Evolutionary conservation across 2,329 filamentous ascomycete genomes (phyloP), one percentile per base, ranked within the genome.

Genomic region (Elsinoe ampelina): DNA sequence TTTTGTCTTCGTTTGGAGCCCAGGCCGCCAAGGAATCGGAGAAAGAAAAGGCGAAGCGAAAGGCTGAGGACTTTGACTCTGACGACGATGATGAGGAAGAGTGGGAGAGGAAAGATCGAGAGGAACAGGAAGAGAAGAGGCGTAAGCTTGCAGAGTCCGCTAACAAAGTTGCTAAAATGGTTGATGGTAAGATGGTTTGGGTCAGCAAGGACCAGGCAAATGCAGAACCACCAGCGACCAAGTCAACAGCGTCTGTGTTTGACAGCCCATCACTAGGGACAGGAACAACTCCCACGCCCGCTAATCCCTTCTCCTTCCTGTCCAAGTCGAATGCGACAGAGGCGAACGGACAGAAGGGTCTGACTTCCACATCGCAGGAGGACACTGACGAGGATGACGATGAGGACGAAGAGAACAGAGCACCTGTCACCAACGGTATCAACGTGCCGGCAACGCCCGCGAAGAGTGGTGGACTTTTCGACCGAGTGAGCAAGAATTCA

Each of bases 1-100:
- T 77, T 62, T 64, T 75, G 54, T 67, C 68, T 15, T 68, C 75
- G 6, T 77, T 77, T 59, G 67, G 69, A 22, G 60, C 61, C 35
- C 64, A 66, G 54, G 69, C 75, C 5, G 69, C 71, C 17, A 67
- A 72, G 52, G 65, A 67, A 32, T 70, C 71, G 48, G 72, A 73
- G 43, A 70, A 72, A 47, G 73, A 73, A 45, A 74, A 72, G 57
- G 71, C 69, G 56, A 76, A 76, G 64, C 73, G 75, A 51, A 77
- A 76, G 64, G 73, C 70, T 2, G 75, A 77, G 52, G 75, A 78
- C 19, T 77, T 74, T 58, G 76, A 79, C 60, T 77, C 75, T 6
- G 77, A 78, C 12, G 75, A 77, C 55, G 75, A 78, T 41, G 74
- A 78, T 42, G 73, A 76, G 60, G 75, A 68, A 26, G 70, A 74